Evolutionary conservation across 2,329 filamentous ascomycete genomes (phyloP).

Genomic region (Ophiocordyceps camponoti-floridani): DNA sequence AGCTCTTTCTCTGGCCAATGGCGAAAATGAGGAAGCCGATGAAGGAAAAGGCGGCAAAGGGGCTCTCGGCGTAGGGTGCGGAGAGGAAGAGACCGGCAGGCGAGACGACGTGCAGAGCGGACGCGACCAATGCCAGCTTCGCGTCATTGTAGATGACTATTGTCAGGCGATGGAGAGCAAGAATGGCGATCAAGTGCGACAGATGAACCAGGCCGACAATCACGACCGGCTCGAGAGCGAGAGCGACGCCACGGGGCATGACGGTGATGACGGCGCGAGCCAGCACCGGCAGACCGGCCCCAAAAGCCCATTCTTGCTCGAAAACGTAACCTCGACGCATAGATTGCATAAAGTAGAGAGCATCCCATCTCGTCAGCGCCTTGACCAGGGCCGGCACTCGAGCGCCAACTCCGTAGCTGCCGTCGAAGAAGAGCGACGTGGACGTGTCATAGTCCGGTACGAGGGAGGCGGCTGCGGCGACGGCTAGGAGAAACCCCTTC

Average conservation of each 20-base stretch:
- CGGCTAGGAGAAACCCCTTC: constrained; percentile 47
- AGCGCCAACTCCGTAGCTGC: constrained; percentile 13
- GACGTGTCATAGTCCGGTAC: constrained; percentile 67
- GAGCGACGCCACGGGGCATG: constrained; percentile 7
- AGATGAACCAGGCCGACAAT: constrained; percentile 51
- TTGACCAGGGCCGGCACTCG: constrained; percentile 27
- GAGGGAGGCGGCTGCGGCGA: constrained; percentile 33
- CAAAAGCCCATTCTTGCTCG: constrained; percentile 81
- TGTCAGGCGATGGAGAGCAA: constrained; percentile 54
- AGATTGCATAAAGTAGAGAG: constrained; percentile 52
- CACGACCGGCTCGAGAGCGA: constrained; percentile 24
- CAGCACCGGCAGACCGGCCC: constrained; percentile 25
- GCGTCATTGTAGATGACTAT: constrained; percentile 30
- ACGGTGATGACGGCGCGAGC: constrained; percentile 18
- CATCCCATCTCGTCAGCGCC: constrained; percentile 62
- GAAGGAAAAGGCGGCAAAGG: constrained; percentile 65
- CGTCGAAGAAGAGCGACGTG: constrained; percentile 28
- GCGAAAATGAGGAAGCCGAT: constrained; percentile 54
- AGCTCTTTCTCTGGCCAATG: constrained; percentile 17
- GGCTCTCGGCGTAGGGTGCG: constrained; percentile 66
- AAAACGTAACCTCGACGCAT: constrained; percentile 48
- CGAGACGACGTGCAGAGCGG: constrained; percentile 63
- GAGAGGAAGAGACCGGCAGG: constrained; percentile 83
- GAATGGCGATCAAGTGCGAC: constrained; percentile 59
- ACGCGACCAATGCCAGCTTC: constrained; percentile 48